These are phyloP conservation scores for Umbellularia californica DNA, from an alignment of 164 flowering plant species.

Conservation along the genomic window DNA sequence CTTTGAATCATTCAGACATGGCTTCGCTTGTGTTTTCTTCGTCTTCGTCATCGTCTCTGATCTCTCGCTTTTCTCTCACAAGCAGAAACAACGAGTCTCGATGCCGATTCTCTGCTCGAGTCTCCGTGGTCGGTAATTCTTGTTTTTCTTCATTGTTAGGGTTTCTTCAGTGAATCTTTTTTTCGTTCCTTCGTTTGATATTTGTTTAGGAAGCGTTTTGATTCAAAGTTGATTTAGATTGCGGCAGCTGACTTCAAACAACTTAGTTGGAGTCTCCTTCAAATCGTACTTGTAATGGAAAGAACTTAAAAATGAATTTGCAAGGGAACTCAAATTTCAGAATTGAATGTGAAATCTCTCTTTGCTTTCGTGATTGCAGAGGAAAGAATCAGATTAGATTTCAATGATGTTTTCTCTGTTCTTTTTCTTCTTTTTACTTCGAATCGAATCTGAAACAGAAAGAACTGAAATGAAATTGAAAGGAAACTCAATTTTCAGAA, in stretches of 20 bases:
- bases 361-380: too few relatives aligned
- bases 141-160: neutral
- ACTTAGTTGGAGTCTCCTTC: neutral
- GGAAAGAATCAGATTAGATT: neutral
- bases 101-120: conserved; percentile 12
- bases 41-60: conserved; percentile 13
- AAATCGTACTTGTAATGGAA: neutral
- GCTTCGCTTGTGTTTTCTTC: conserved; percentile 20
- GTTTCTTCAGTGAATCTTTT: neutral
- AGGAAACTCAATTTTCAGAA: too few relatives aligned
- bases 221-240: neutral
- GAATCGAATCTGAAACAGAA: neutral
- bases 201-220: neutral
- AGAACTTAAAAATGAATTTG: too few relatives aligned
- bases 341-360: too few relatives aligned
- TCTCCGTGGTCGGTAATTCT: conserved; percentile 15
- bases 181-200: neutral
- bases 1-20: conserved; percentile 7
- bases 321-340: too few relatives aligned
- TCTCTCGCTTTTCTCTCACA: conserved; percentile 11
- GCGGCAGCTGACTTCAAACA: neutral
- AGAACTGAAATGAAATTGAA: too few relatives aligned
- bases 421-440: neutral
- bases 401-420: too few relatives aligned
- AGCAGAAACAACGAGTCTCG: conserved; percentile 12